These are phyloP conservation scores for Cercospora brassicicola DNA, from an alignment of 2,329 filamentous ascomycete species.

Conservation along the genomic window DNA sequence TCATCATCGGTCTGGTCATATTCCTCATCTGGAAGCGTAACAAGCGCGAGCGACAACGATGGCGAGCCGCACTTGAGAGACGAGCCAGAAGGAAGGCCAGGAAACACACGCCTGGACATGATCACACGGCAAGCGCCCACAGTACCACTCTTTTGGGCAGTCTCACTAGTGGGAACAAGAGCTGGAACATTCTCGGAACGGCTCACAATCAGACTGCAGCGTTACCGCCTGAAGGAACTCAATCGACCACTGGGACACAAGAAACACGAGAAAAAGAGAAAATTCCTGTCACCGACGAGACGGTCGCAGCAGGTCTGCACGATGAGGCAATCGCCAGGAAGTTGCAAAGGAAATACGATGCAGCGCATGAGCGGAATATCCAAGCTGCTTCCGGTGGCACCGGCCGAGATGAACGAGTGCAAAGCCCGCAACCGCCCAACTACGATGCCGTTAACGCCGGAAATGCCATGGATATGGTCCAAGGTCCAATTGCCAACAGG, in stretches of 20 bases:
- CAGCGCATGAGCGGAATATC: slow-evolving; percentile 7
- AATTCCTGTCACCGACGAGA: slow-evolving; percentile 8
- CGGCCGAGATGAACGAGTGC: slow-evolving; percentile 2
- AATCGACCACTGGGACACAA: not conserved
- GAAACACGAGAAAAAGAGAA: slow-evolving; percentile 8
- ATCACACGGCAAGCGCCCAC: not conserved
- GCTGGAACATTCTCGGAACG: slow-evolving; percentile 1
- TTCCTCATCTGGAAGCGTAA: slow-evolving; percentile 10
- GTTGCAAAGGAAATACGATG: slow-evolving; percentile 12
- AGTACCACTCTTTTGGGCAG: slow-evolving; percentile 14
- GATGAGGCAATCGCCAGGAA: slow-evolving; percentile 7
- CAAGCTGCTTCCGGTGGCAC: not conserved
- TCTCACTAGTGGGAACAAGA: slow-evolving; percentile 9
- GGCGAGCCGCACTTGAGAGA: slow-evolving; percentile 7
- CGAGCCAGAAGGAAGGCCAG: slow-evolving; percentile 7
- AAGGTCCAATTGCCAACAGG: slow-evolving; percentile 2
- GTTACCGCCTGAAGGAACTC: not conserved
- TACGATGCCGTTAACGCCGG: slow-evolving; percentile 10
- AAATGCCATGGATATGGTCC: slow-evolving; percentile 9
- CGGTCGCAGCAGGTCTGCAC: slow-evolving; percentile 6
- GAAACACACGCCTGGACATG: not conserved
- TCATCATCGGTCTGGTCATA: slow-evolving; percentile 3
- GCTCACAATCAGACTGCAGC: slow-evolving; percentile 1
- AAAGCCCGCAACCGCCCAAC: slow-evolving; percentile 7
- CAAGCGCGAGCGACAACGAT: slow-evolving; percentile 10